Conservation (phyloP, 2,329 filamentous ascomycete genomes). For the Alternaria infectoria region DNA sequence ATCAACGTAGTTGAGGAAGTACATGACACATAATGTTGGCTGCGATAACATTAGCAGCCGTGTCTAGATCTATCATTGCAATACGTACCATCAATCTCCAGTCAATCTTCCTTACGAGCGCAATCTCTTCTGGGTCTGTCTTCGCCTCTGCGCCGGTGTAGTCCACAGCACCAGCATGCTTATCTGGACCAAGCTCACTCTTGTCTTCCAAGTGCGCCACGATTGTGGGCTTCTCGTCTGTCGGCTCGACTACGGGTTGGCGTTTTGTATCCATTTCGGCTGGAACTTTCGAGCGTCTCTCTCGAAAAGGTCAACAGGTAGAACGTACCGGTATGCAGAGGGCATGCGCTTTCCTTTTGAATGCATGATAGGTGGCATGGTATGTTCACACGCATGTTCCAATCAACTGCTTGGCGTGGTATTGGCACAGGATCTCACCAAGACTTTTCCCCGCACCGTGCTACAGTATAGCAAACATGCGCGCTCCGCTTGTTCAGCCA, state of each 20-base stretch:
- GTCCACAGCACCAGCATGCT: conserved; percentile 25
- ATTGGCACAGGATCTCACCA: conserved; percentile 25
- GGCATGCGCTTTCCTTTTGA: conserved; percentile 1
- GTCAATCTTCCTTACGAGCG: conserved; percentile 42
- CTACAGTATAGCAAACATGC: conserved; percentile 7
- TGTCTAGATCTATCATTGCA: background rate
- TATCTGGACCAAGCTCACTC: conserved; percentile 20
- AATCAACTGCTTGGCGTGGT: conserved; percentile 6
- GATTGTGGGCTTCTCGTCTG: conserved; percentile 20
- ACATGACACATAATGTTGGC: conserved; percentile 54
- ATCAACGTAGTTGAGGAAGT: conserved; percentile 55
- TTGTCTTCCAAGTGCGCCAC: conserved; percentile 27
- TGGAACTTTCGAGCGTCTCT: background rate
- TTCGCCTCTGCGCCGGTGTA: conserved; percentile 42
- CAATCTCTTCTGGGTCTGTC: conserved; percentile 41
- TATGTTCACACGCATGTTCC: background rate
- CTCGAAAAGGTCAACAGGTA: background rate
- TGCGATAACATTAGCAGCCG: background rate
- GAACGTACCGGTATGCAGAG: background rate
- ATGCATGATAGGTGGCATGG: conserved; percentile 5
- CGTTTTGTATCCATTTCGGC: conserved; percentile 13
- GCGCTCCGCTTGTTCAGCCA: background rate
- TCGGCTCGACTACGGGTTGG: conserved; percentile 8
- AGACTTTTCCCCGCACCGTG: conserved; percentile 34
- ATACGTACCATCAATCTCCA: conserved; percentile 36